A percentile compares a stretch with the other conserved stretches of the same genome.
phyloP scores from a whole-genome alignment of 176 grass and related monocot species.

The Pontederia crassipes region DNA sequence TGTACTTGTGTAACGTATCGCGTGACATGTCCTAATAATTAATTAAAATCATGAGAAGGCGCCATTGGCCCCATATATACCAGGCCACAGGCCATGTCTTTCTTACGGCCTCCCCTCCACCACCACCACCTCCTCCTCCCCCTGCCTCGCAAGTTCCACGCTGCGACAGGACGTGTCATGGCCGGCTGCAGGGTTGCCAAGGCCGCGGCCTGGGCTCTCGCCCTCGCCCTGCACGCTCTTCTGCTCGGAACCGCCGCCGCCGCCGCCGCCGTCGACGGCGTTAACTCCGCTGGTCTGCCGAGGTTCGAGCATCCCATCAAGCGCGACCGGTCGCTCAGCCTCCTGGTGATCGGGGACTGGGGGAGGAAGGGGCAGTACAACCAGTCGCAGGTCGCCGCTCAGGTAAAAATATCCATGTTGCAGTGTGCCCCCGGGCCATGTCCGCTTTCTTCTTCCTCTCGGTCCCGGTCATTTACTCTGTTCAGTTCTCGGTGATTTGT shows the following conservation, averaged over 20 bases:
- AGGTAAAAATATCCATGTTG: neutral
- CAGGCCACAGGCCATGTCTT: too few species aligned
- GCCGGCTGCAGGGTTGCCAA: too few species aligned
- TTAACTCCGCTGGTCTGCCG: neutral
- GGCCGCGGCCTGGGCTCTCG: neutral
- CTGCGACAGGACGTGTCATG: too few species aligned
- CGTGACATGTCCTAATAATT: too few species aligned
- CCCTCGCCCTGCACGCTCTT: neutral
- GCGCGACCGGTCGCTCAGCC: neutral
- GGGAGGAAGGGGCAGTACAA: neutral
- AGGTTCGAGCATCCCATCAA: neutral
- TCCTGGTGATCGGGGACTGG: conserved; percentile 12
- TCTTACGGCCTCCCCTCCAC: too few species aligned
- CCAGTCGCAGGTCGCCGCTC: neutral
- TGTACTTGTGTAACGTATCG: too few species aligned
- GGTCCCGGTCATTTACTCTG: neutral
- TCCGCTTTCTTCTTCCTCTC: too few species aligned
- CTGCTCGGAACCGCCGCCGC: neutral
- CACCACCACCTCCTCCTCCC: too few species aligned
- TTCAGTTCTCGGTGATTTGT: too few species aligned
- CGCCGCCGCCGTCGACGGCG: neutral
- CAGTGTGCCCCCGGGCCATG: neutral
- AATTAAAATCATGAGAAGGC: too few species aligned
- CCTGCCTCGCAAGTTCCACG: too few species aligned
- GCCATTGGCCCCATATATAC: too few species aligned